phyloP scores from a whole-genome alignment of 345 rosid species.

The Combretum micranthum region DNA sequence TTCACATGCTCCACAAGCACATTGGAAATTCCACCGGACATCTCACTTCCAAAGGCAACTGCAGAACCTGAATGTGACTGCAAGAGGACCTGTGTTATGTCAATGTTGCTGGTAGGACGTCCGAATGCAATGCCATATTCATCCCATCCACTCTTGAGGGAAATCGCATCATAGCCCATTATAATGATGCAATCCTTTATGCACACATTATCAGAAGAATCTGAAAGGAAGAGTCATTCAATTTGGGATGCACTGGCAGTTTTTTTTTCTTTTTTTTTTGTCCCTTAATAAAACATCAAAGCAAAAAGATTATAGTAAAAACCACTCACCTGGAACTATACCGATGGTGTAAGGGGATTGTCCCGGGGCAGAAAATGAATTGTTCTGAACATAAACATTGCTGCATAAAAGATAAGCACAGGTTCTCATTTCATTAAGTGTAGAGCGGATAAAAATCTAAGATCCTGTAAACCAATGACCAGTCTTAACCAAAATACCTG shows the following conservation, averaged over 20 bases:
- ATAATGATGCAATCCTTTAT: conserved; percentile 67
- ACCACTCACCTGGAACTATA: conserved; percentile 66
- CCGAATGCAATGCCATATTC: conserved; percentile 76
- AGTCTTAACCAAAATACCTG: conserved; percentile 30
- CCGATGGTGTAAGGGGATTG: conserved; percentile 67
- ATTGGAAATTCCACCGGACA: conserved; percentile 89
- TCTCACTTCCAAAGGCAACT: conserved; percentile 91
- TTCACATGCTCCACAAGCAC: conserved; percentile 43
- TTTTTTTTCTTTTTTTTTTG: not conserved
- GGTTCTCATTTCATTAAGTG: not conserved
- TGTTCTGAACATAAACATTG: conserved; percentile 47
- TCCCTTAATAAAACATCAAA: not conserved
- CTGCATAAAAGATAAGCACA: conserved; percentile 28
- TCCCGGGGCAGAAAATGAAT: conserved; percentile 46
- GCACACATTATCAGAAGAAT: conserved; percentile 83
- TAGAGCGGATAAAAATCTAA: not conserved
- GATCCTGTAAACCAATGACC: not conserved
- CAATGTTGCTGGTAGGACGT: conserved; percentile 50
- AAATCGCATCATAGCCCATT: conserved; percentile 65
- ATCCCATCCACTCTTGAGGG: conserved; percentile 97
- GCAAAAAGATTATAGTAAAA: not conserved
- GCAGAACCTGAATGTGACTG: conserved; percentile 69
- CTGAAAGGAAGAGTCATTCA: conserved; percentile 29
- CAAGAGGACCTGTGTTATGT: conserved; percentile 53
- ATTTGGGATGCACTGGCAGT: not conserved